These are phyloP conservation scores for Flaveria sonorensis DNA, from an alignment of 129 eudicot species.

Conservation along the genomic window DNA sequence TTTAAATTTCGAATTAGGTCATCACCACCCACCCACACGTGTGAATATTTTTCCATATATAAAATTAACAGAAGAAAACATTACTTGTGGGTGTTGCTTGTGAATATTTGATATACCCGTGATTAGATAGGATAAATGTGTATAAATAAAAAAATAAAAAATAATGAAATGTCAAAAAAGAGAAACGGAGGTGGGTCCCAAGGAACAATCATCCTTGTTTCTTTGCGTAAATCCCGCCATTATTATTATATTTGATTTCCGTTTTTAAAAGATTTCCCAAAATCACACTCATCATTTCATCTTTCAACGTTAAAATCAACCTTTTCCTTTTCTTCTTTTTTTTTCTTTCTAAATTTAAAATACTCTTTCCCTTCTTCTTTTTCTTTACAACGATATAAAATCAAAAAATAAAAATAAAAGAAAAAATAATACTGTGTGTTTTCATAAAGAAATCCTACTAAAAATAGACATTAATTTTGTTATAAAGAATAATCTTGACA, in stretches of 20 bases:
- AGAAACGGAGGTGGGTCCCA: constrained; percentile 39
- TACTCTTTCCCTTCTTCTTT: background rate
- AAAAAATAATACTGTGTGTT: too few species aligned
- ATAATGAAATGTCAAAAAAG: constrained; percentile 20
- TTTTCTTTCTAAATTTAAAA: too few species aligned
- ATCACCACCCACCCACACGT: background rate
- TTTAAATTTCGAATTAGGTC: background rate
- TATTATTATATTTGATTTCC: constrained; percentile 6
- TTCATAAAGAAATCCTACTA: too few species aligned
- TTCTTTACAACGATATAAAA: background rate
- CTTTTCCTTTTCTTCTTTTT: background rate
- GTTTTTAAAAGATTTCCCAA: constrained; percentile 16
- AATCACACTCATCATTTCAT: constrained; percentile 28
- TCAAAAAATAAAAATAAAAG: background rate
- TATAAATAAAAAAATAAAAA: background rate
- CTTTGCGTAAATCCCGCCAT: constrained; percentile 69
- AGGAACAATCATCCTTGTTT: constrained; percentile 49
- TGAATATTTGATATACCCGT: constrained; percentile 24
- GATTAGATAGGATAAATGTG: background rate
- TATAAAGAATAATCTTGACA: too few species aligned
- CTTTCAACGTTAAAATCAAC: constrained; percentile 24
- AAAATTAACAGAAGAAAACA: background rate
- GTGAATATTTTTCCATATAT: background rate
- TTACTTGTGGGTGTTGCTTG: background rate
- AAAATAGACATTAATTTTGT: too few species aligned